Evolutionary conservation across 345 rosid species (phyloP), one percentile per base, ranked within the genome.

Genomic region (Sapria himalayana): DNA sequence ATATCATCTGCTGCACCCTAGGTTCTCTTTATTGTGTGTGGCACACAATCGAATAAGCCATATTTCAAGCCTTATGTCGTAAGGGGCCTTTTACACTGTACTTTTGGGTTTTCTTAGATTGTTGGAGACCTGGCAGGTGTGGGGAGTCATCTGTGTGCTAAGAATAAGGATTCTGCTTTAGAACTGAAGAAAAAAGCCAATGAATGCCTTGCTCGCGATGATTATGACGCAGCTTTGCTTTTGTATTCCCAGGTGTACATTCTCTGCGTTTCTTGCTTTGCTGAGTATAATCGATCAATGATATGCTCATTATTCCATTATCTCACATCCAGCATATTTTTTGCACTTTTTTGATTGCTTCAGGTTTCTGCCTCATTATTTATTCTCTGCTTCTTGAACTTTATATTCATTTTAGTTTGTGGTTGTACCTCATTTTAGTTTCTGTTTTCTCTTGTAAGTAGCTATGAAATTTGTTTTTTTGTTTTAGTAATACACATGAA

Each of bases 171-270:
- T 11, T 53, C 63, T 18, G 72, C 93, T 22, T 46, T 80, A 16
- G 70, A 74, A 45, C 52, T 67, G 41, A 85, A 85, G 59, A 73
- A 54, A 3, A 64, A 58, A 14, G 91, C 85, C 17, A 80, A 85
- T 50, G 57, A 33, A 36, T 74, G 58, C 41, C 77, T 58, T 44
- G 55, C 55, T 17, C 44, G 17, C 8, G 68, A 71, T 11, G 65
- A 71, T 41, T 60, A 62, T 33, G 29, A 48, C 10, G 41, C 56
- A 3, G 78, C 96, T 37, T 41, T 77, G 56, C 51, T 46, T 25
- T 69, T 49, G 62, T 85, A 85, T 54, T 70, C 78, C 14, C 65
- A 80, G 64, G 76, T 62, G 33, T 39, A 31, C 11, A n/a, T 21
- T 27, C 13, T 49, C 23, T 12, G 44, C 15, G 1, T 23, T 48